Evolutionary conservation across 139 green algal genomes (phyloP).

Genomic region (Gonium pectorale): DNA sequence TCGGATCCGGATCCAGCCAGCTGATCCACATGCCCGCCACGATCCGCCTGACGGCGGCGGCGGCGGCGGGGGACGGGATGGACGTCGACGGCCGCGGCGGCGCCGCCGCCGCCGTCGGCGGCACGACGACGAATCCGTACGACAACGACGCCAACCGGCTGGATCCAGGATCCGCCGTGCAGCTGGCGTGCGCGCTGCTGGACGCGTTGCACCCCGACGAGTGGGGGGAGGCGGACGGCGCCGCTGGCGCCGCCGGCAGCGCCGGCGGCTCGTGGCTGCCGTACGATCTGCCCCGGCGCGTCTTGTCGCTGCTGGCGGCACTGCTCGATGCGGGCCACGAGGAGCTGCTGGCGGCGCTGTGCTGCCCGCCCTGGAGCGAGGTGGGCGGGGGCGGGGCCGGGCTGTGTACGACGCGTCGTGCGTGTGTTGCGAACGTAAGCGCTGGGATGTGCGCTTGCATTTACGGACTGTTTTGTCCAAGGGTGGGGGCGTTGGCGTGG

Average conservation of each 20-base stretch:
- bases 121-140: too few species aligned
- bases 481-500: too few species aligned
- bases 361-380: not conserved
- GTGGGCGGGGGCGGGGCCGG: slow-evolving; percentile 1
- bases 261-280: not conserved
- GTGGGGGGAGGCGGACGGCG: not conserved
- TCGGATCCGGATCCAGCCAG: not conserved
- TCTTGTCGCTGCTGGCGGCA: slow-evolving; percentile 3
- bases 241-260: not conserved
- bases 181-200: not conserved
- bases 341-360: slow-evolving; percentile 20
- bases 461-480: too few species aligned
- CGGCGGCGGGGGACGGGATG: not conserved
- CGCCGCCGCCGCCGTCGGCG: too few species aligned
- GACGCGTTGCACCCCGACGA: not conserved
- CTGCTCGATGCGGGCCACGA: not conserved
- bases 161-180: not conserved
- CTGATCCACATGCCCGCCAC: not conserved
- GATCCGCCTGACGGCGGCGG: not conserved
- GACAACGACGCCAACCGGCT: not conserved
- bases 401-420: not conserved
- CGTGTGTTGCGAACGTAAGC: not conserved
- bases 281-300: slow-evolving; percentile 23
- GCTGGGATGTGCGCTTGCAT: too few species aligned
- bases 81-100: too few species aligned